Evolutionary conservation across 371 early-diverging fungal species (phyloP).

Genomic region (Mortierella polycephala): DNA sequence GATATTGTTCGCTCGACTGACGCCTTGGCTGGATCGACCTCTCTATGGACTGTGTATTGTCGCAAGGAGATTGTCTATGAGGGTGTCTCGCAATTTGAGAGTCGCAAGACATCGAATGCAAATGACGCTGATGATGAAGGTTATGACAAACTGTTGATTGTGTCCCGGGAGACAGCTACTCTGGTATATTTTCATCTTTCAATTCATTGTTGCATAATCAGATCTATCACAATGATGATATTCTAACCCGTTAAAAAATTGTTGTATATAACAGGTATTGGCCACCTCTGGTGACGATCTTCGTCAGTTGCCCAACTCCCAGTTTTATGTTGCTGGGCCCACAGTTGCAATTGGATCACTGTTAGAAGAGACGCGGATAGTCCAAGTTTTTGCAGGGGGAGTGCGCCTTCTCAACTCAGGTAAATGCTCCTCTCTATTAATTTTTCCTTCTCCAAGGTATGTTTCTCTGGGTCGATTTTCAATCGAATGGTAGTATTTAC

Average conservation of each 20-base stretch:
- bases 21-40: slow-evolving; percentile 68
- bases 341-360: slow-evolving; percentile 81
- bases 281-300: slow-evolving; percentile 84
- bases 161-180: slow-evolving; percentile 74
- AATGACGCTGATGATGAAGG: slow-evolving; percentile 56
- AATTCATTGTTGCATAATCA: neutral
- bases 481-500: neutral
- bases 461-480: neutral
- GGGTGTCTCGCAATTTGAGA: slow-evolving; percentile 59
- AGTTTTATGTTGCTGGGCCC: slow-evolving; percentile 80
- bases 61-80: slow-evolving; percentile 63
- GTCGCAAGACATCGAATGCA: slow-evolving; percentile 40
- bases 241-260: neutral
- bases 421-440: slow-evolving; percentile 12
- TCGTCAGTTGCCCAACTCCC: slow-evolving; percentile 78
- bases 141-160: slow-evolving; percentile 75
- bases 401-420: slow-evolving; percentile 74
- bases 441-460: slow-evolving; percentile 1
- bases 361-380: slow-evolving; percentile 69
- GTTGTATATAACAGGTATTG: slow-evolving; percentile 62
- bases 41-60: slow-evolving; percentile 76
- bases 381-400: slow-evolving; percentile 85
- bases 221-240: neutral
- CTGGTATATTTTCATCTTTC: slow-evolving; percentile 58
- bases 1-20: slow-evolving; percentile 75